Percentiles rank a stretch among this genome's conserved stretches.
These are phyloP conservation scores for Lentithecium fluviatile DNA, from an alignment of 495 filamentous ascomycete species.

Conservation along the genomic window DNA sequence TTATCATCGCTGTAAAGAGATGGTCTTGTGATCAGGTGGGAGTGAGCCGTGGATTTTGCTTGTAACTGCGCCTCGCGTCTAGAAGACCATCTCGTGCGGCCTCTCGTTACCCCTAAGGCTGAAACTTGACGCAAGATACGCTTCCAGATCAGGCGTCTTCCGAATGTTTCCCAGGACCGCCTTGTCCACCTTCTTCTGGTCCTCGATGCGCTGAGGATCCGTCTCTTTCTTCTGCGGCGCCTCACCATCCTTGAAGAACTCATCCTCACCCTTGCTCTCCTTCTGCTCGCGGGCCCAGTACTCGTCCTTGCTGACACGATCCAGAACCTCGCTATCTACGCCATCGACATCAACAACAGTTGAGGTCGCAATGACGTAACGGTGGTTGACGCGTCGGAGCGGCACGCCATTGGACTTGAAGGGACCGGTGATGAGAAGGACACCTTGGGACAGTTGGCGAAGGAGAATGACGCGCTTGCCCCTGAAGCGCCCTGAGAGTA, in stretches of 20 bases:
- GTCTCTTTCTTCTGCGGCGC: constrained; percentile 96
- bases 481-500: constrained; percentile 98
- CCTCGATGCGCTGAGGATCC: constrained; percentile 79
- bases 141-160: constrained; percentile 83
- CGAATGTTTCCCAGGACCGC: constrained; percentile 85
- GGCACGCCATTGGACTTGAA: constrained; percentile 99
- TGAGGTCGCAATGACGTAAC: constrained; percentile 98
- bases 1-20: no score
- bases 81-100: constrained; percentile 83
- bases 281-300: constrained; percentile 97
- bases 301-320: constrained; percentile 76
- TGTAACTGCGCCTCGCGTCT: constrained; percentile 27
- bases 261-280: constrained; percentile 85
- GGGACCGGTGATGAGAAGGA: constrained; percentile 96
- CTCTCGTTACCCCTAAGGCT: constrained; percentile 95
- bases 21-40: no score
- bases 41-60: no score
- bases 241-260: constrained; percentile 97
- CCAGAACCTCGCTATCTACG: constrained; percentile 75
- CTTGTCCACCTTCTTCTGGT: constrained; percentile 98
- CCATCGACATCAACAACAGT: constrained; percentile 80
- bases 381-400: constrained; percentile 92
- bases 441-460: constrained; percentile 91
- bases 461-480: constrained; percentile 99
- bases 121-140: constrained; percentile 88